Evolutionary conservation across 805 yeast species (phyloP).

Genomic region (Wickerhamiella nectarea): DNA sequence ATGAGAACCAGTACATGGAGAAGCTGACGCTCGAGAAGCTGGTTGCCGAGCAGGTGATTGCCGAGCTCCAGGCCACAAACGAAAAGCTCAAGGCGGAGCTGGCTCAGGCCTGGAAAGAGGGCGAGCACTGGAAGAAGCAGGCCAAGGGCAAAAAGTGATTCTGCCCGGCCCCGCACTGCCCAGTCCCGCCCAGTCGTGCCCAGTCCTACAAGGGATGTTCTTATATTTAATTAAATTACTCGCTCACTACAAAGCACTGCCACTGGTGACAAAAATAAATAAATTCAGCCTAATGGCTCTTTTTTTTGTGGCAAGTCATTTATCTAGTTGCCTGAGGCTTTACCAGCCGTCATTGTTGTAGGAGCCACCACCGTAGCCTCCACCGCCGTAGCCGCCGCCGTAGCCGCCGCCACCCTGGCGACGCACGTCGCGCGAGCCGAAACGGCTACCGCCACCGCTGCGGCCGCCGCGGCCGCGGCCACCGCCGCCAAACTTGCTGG

Average conservation of each 20-base stretch:
- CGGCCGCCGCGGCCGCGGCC: constrained; percentile 43
- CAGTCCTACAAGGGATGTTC: too few relatives aligned
- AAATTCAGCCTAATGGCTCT: neutral
- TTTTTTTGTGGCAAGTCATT: constrained; percentile 7
- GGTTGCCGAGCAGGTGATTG: constrained; percentile 78
- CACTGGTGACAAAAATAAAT: constrained; percentile 1
- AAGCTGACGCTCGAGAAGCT: constrained; percentile 92
- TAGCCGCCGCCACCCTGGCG: constrained; percentile 22
- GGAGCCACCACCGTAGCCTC: constrained; percentile 17
- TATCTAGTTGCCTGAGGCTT: neutral
- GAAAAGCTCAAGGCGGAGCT: constrained; percentile 79
- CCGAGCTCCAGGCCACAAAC: constrained; percentile 71
- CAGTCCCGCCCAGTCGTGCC: too few relatives aligned
- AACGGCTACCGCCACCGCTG: constrained; percentile 36
- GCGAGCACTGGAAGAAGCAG: constrained; percentile 58
- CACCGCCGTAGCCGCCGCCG: constrained; percentile 17
- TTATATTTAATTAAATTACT: constrained; percentile 3
- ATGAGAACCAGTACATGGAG: constrained; percentile 77
- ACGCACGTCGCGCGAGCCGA: constrained; percentile 26
- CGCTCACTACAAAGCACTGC: constrained; percentile 3
- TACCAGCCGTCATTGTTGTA: constrained; percentile 15
- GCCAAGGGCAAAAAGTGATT: constrained; percentile 12
- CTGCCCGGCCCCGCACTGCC: too few relatives aligned
- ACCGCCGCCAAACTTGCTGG: constrained; percentile 59
- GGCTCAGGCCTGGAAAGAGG: constrained; percentile 83